phyloP scores from a whole-genome alignment of 768 basidiomycete species.

The Clitopilus hobsonii region DNA sequence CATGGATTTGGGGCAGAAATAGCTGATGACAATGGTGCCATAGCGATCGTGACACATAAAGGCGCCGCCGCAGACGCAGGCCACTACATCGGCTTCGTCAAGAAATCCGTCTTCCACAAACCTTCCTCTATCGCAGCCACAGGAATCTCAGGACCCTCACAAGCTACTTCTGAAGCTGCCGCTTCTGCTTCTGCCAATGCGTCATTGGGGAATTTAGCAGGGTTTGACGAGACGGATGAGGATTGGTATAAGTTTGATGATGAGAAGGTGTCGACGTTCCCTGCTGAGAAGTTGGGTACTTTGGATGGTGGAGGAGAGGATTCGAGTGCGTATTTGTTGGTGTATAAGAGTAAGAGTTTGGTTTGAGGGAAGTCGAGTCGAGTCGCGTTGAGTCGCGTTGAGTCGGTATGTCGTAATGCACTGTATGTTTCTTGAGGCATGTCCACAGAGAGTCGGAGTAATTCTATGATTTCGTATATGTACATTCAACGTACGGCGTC shows the following conservation, averaged over 20 bases:
- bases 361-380: slow-evolving; percentile 12
- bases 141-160: slow-evolving; percentile 11
- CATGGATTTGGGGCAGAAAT: not conserved
- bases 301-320: slow-evolving; percentile 94
- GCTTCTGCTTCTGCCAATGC: slow-evolving; percentile 13
- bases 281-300: slow-evolving; percentile 74
- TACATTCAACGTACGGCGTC: not conserved
- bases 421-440: too few species aligned
- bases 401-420: too few species aligned
- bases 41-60: slow-evolving; percentile 95
- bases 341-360: slow-evolving; percentile 66
- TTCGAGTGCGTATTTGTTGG: slow-evolving; percentile 82
- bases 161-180: slow-evolving; percentile 12
- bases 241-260: slow-evolving; percentile 98
- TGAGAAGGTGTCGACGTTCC: slow-evolving; percentile 86
- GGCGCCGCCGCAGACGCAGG: slow-evolving; percentile 92
- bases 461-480: not conserved
- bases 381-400: too few species aligned
- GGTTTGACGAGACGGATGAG: slow-evolving; percentile 61
- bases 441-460: too few species aligned
- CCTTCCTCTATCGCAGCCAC: slow-evolving; percentile 21
- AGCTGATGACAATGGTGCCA: not conserved
- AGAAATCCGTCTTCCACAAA: slow-evolving; percentile 66
- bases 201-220: too few species aligned
- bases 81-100: slow-evolving; percentile 92